A percentile compares a stretch with the other conserved stretches of the same genome.
Evolutionary conservation across 345 rosid species (phyloP).

Genomic region (Eucalyptus tenuipes): DNA sequence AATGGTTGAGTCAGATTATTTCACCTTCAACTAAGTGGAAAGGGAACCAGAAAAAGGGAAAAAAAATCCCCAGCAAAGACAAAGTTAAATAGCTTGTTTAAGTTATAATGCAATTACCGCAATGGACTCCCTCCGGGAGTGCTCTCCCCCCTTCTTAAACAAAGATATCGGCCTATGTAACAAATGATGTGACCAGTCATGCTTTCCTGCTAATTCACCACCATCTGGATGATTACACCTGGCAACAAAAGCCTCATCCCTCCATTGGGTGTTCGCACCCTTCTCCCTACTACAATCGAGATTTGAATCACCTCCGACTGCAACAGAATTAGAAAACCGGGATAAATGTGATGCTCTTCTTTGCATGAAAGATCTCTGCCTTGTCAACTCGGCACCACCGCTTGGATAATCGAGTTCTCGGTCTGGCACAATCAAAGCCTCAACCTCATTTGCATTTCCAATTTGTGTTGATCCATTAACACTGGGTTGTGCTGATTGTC

Average conservation of each 20-base stretch:
- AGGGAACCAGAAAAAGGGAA: not conserved
- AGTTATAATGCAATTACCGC: not conserved
- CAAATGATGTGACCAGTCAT: constrained; percentile 40
- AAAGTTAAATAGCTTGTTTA: not conserved
- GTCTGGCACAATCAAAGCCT: constrained; percentile 3
- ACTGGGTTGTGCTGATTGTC: constrained; percentile 10
- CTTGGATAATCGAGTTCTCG: constrained; percentile 15
- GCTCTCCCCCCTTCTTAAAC: constrained; percentile 13
- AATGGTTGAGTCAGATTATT: not conserved
- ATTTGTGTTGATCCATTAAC: constrained; percentile 8
- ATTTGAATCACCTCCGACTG: constrained; percentile 54
- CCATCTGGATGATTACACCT: constrained; percentile 13
- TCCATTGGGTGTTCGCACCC: constrained; percentile 28
- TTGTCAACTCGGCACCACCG: constrained; percentile 17
- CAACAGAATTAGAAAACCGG: constrained; percentile 76
- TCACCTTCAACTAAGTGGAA: not conserved
- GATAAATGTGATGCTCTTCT: constrained; percentile 37
- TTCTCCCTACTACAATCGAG: constrained; percentile 29
- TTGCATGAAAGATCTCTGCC: constrained; percentile 37
- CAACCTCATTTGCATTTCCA: constrained; percentile 11
- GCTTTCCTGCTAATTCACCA: constrained; percentile 15
- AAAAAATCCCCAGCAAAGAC: not conserved
- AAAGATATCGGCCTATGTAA: constrained; percentile 17
- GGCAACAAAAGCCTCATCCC: constrained; percentile 21
- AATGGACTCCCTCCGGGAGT: not conserved